These are phyloP conservation scores for Albugo laibachii DNA, from an alignment of 352 stramenopile species.

Conservation along the genomic window DNA sequence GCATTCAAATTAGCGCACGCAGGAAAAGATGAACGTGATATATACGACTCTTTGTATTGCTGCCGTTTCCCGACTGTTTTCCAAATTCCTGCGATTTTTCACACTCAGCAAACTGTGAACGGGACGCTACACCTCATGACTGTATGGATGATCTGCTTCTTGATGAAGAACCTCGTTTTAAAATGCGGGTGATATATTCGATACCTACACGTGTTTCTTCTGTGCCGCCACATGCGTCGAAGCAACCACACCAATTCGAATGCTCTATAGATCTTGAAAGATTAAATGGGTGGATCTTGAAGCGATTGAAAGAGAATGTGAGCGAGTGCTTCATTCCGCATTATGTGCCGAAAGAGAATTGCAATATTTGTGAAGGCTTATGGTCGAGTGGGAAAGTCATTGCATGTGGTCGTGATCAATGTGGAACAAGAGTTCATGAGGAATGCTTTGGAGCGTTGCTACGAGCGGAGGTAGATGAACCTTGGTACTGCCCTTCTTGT, in stretches of 20 bases:
- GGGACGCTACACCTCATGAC: too few species aligned
- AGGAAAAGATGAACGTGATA: too few species aligned
- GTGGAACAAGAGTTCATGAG: constrained; percentile 45
- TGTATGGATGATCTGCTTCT: neutral
- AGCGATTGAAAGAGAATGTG: constrained; percentile 45
- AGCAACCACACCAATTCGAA: constrained; percentile 23
- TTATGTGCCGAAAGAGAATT: constrained; percentile 54
- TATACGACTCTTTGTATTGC: too few species aligned
- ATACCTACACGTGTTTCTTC: neutral
- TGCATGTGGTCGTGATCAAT: constrained; percentile 47
- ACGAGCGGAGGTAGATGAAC: constrained; percentile 17
- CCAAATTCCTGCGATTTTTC: too few species aligned
- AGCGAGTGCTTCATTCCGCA: constrained; percentile 61
- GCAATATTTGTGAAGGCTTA: constrained; percentile 52
- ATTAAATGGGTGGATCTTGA: constrained; percentile 25
- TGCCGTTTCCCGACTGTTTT: too few species aligned
- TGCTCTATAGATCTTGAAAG: constrained; percentile 40
- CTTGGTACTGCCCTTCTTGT: constrained; percentile 64
- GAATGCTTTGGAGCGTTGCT: constrained; percentile 68
- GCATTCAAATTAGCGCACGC: too few species aligned
- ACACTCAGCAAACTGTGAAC: too few species aligned
- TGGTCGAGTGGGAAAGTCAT: constrained; percentile 59
- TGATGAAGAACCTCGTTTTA: neutral
- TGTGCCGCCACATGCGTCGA: constrained; percentile 1
- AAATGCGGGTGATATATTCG: neutral